Conservation (phyloP, 805 yeast species). For the Starmerella geochares region DNA sequence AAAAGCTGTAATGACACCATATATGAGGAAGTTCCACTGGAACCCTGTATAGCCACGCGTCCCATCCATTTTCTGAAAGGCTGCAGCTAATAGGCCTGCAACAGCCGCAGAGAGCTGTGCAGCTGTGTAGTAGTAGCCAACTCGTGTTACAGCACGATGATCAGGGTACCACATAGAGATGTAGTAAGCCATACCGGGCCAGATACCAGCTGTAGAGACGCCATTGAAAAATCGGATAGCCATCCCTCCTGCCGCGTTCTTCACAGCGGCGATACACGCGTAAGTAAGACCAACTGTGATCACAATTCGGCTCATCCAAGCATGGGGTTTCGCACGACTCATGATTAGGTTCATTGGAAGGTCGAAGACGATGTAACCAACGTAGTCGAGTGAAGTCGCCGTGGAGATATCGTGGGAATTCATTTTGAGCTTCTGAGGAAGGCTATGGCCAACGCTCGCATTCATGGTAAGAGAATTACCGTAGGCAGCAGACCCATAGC, state of each 20-base stretch:
- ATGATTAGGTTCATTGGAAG: conserved; percentile 78
- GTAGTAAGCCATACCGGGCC: conserved; percentile 87
- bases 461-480: conserved; percentile 80
- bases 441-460: conserved; percentile 48
- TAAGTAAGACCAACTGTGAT: conserved; percentile 69
- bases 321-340: conserved; percentile 76
- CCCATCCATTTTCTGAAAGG: conserved; percentile 75
- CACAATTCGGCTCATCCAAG: conserved; percentile 73
- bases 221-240: conserved; percentile 68
- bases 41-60: conserved; percentile 62
- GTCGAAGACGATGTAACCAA: conserved; percentile 74
- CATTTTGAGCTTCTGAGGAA: conserved; percentile 43
- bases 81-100: conserved; percentile 78
- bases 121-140: conserved; percentile 84
- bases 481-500: conserved; percentile 67
- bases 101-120: conserved; percentile 87
- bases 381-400: conserved; percentile 73
- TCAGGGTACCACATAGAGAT: conserved; percentile 78
- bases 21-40: conserved; percentile 76
- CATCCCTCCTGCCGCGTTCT: conserved; percentile 49
- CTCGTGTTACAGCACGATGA: conserved; percentile 61
- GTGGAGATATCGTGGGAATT: conserved; percentile 51
- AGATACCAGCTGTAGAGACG: conserved; percentile 70
- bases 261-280: conserved; percentile 57
- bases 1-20: conserved; percentile 57